These are phyloP conservation scores for Claviceps capensis DNA, from an alignment of 2,329 filamentous ascomycete genomes.

Conservation along the genomic window DNA sequence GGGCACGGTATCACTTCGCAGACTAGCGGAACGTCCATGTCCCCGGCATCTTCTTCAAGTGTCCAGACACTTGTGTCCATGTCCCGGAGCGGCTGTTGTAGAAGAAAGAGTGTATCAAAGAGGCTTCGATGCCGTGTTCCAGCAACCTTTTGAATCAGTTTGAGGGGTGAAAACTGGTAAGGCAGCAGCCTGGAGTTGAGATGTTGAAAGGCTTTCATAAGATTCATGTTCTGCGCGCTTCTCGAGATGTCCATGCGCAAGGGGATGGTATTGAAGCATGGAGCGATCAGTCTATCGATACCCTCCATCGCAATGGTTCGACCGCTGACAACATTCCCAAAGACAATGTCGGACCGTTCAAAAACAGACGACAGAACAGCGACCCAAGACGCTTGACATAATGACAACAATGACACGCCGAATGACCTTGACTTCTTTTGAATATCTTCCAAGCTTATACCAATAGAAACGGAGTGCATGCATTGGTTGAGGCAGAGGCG, in stretches of 20 bases:
- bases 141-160: conserved; percentile 48
- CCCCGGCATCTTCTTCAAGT: conserved; percentile 40
- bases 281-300: conserved; percentile 63
- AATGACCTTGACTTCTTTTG: conserved; percentile 36
- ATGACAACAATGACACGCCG: conserved; percentile 48
- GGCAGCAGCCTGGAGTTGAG: conserved; percentile 48
- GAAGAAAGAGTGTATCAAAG: conserved; percentile 69
- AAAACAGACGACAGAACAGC: conserved; percentile 45
- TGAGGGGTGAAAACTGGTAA: conserved; percentile 63
- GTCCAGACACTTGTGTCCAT: conserved; percentile 44
- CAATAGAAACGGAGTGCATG: conserved; percentile 16
- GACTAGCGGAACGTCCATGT: conserved; percentile 65
- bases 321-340: conserved; percentile 76
- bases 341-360: conserved; percentile 55
- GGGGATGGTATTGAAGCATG: conserved; percentile 85
- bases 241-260: conserved; percentile 42
- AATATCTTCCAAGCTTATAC: conserved; percentile 28
- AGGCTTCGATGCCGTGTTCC: conserved; percentile 35
- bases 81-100: conserved; percentile 52
- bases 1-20: conserved; percentile 55
- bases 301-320: conserved; percentile 52
- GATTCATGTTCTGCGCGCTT: conserved; percentile 35
- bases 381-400: conserved; percentile 63
- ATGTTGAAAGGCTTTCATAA: conserved; percentile 46
- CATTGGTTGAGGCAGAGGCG: conserved; percentile 15